Evolutionary conservation across 148 eudicot genomes (phyloP).

Genomic region (Agrostemma githago): DNA sequence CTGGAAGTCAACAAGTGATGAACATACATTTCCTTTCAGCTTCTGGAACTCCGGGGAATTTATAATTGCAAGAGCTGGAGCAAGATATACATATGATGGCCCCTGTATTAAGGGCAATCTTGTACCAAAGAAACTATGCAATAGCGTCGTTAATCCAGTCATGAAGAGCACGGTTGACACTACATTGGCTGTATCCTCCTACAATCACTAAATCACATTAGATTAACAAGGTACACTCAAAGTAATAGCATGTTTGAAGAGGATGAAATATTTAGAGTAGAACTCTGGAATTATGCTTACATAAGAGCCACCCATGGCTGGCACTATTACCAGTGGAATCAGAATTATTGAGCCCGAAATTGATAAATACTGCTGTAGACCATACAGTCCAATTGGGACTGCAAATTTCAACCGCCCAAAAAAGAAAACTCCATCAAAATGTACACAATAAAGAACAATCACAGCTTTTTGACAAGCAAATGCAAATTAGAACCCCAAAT

Average conservation of each 20-base stretch:
- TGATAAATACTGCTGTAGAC: conserved; percentile 82
- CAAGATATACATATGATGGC: conserved; percentile 90
- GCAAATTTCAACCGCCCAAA: too few species aligned
- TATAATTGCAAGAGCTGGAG: conserved; percentile 87
- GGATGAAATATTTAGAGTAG: not conserved
- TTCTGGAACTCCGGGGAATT: conserved; percentile 87
- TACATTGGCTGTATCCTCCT: conserved; percentile 93
- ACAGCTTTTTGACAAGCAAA: too few species aligned
- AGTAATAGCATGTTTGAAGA: too few species aligned
- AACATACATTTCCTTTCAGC: conserved; percentile 75
- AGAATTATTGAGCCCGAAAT: conserved; percentile 86
- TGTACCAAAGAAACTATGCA: conserved; percentile 81
- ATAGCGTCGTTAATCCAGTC: conserved; percentile 81
- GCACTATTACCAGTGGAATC: conserved; percentile 87
- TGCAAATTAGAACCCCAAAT: too few species aligned
- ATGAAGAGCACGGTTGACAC: conserved; percentile 87
- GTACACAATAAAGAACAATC: too few species aligned
- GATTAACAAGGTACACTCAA: conserved; percentile 32
- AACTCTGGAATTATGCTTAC: conserved; percentile 48
- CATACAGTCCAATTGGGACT: conserved; percentile 89
- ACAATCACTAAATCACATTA: conserved; percentile 53
- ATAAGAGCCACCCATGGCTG: conserved; percentile 91
- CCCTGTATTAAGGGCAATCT: conserved; percentile 96
- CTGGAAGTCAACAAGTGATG: not conserved
- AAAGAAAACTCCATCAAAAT: conserved; percentile 3